Evolutionary conservation across 345 rosid genomes (phyloP), one percentile per base, ranked within the genome.

Genomic region (Ceriops decandra): DNA sequence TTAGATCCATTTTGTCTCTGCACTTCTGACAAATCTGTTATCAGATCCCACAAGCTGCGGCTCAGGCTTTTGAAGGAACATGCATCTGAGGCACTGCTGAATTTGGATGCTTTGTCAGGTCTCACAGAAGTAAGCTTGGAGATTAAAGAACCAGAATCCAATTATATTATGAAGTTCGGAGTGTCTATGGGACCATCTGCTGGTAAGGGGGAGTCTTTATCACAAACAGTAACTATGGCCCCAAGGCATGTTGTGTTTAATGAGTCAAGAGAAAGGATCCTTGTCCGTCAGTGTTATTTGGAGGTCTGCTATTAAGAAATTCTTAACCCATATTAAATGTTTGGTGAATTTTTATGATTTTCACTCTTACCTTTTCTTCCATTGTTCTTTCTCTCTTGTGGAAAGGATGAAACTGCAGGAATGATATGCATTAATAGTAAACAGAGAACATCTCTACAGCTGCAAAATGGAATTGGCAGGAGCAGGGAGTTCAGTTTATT

Each of bases 71-170:
- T 82, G 42, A 86, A 86, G 74, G 75, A 78, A 66, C 63, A 35
- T 76, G 82, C 85, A 68, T 84, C 83, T 38, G 87, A 87, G 81
- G 81, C 90, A 64, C 35, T 77, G 72, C 67, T 93, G 68, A 89
- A 93, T 83, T 78, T 93, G 72, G 96, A 87, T 82, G 81, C 90
- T 70, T 77, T 93, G 72, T 93, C 98, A 68, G 98, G 96, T 74
- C 86, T 82, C 63, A 83, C 98, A 63, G 98, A 93, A 78, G 64
- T 87, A 77, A 83, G 85, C 81, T 79, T 90, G 78, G 90, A 84
- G 78, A 78, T 74, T 66, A 80, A 77, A 66, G 81, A 84, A 74
- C 77, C 83, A 62, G 85, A 88, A 72, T 56, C 71, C 63, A 85
- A 75, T 73, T 82, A 70, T 82, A 77, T 87, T 72, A 74, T 80